phyloP scores from a whole-genome alignment of 2,329 filamentous ascomycete genomes.

The Penicillium occitanis region DNA sequence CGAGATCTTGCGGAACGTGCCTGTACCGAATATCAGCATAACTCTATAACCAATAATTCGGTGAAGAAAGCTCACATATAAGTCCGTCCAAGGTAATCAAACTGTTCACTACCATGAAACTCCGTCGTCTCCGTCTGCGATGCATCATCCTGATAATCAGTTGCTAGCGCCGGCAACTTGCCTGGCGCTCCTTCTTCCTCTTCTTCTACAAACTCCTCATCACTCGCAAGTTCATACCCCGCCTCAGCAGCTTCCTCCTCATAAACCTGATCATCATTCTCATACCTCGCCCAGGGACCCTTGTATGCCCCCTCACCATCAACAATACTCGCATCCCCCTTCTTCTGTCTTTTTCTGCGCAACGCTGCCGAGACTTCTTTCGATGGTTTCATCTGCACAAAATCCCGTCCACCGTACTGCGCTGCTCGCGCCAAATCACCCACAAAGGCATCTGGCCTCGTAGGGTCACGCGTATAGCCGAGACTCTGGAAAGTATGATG shows the following conservation, averaged over 20 bases:
- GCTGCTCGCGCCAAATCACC: constrained; percentile 50
- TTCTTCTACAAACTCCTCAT: constrained; percentile 78
- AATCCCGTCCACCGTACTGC: constrained; percentile 53
- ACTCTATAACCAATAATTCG: neutral
- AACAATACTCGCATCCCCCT: constrained; percentile 78
- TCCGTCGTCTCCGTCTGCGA: constrained; percentile 75
- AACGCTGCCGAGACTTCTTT: constrained; percentile 71
- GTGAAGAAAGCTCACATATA: constrained; percentile 64
- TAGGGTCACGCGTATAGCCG: constrained; percentile 54
- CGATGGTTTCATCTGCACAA: constrained; percentile 54
- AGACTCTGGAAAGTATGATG: constrained; percentile 77
- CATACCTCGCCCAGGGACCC: constrained; percentile 90
- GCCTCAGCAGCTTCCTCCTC: constrained; percentile 66
- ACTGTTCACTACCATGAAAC: constrained; percentile 79
- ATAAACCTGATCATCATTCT: constrained; percentile 68
- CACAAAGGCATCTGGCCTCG: constrained; percentile 44
- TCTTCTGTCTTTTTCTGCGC: constrained; percentile 75
- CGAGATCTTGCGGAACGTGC: constrained; percentile 87
- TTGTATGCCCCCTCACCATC: constrained; percentile 87
- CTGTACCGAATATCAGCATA: neutral
- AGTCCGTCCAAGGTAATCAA: constrained; percentile 91
- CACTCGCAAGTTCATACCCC: constrained; percentile 71
- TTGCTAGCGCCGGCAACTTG: constrained; percentile 51
- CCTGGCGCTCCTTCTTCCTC: constrained; percentile 64
- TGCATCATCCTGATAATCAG: constrained; percentile 53